These are phyloP conservation scores for Russula earlei DNA, from an alignment of 768 basidiomycete genomes.

Conservation along the genomic window DNA sequence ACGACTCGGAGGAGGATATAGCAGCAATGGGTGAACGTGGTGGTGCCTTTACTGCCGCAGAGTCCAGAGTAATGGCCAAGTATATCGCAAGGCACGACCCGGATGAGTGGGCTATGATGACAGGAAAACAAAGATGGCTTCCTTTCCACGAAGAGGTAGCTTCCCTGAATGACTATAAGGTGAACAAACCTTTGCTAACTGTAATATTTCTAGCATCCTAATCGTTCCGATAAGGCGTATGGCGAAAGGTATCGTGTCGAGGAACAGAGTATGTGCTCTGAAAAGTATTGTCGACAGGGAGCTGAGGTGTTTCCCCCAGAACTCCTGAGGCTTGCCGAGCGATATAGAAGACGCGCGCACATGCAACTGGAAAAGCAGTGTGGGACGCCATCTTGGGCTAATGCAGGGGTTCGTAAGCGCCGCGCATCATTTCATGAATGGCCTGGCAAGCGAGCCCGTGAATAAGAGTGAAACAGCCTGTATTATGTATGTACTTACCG, in stretches of 20 bases:
- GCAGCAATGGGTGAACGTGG: slow-evolving; percentile 45
- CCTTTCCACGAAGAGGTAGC: slow-evolving; percentile 43
- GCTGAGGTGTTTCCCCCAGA: slow-evolving; percentile 4
- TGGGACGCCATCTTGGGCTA: slow-evolving; percentile 22
- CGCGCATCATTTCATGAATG: not conserved
- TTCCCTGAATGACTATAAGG: not conserved
- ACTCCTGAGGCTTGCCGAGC: slow-evolving; percentile 21
- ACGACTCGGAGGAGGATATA: slow-evolving; percentile 26
- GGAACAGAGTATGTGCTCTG: slow-evolving; percentile 5
- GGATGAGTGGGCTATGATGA: slow-evolving; percentile 36
- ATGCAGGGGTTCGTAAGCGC: slow-evolving; percentile 9
- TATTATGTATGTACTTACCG: slow-evolving; percentile 5
- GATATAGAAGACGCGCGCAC: slow-evolving; percentile 20
- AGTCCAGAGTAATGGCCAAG: slow-evolving; percentile 49
- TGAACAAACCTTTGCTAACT: not conserved
- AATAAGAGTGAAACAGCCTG: not conserved
- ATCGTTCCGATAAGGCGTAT: slow-evolving; percentile 6
- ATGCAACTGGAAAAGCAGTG: slow-evolving; percentile 19
- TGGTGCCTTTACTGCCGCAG: slow-evolving; percentile 46
- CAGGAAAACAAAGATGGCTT: slow-evolving; percentile 43
- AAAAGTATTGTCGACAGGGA: not conserved
- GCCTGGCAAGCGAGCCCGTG: slow-evolving; percentile 8
- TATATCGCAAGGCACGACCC: slow-evolving; percentile 37
- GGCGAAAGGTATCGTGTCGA: slow-evolving; percentile 3
- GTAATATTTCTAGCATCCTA: slow-evolving; percentile 1